Base-by-base conservation (phyloP, 2,329 filamentous ascomycete genomes). In the Periglandula ipomoeae region DNA sequence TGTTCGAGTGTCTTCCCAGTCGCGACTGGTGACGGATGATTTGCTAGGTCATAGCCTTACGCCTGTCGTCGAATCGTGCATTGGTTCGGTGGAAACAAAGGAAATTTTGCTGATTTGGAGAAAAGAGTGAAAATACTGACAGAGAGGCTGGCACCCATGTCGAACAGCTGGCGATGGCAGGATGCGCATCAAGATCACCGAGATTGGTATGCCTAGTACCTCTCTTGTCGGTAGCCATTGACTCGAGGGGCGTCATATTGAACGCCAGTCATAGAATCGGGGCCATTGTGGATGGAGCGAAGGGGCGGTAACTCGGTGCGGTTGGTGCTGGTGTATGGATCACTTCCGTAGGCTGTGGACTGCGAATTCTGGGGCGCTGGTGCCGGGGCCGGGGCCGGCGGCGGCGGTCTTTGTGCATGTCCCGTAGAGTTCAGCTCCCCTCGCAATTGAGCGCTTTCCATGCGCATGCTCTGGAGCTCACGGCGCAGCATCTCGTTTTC, bases 231-330 rank as follows among this genome's bases (percentile, higher is more conserved):
- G 54, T 70, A 79, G 5, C 73, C 73, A 50, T 72, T 74, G 7
- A 65, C 53, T 20, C 71, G 67, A 2, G 73, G 67, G 5, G 67
- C 65, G 24, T 81, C 78, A 46, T 84, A 84, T 58, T 83, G 80
- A 5, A 84, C 78, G 2, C 81, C 81, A 1, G 78, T 81, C 81
- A 84, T 84, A 1, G 78, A 77, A 20, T 84, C 80, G 1, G 79
- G 74, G 0, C 63, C 65, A 45, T 67, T 67, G 56, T 70, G 73
- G 15, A 81, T 62, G 15, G 74, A 71, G 10, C 79, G 70, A 32
- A 83, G 67, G 2, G 79, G 79, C 11, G 79, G 79, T 26, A 83
- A 65, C 56, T 80, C 74, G 13, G 72, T 70, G 19, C 75, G 69
- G 54, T 59, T 58, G 51, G 66, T 47, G 51, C 51, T 53, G 51